Percentiles rank a stretch among this genome's conserved stretches.
Conservation (phyloP, 2,329 filamentous ascomycete species). For the Bipolaris oryzae region DNA sequence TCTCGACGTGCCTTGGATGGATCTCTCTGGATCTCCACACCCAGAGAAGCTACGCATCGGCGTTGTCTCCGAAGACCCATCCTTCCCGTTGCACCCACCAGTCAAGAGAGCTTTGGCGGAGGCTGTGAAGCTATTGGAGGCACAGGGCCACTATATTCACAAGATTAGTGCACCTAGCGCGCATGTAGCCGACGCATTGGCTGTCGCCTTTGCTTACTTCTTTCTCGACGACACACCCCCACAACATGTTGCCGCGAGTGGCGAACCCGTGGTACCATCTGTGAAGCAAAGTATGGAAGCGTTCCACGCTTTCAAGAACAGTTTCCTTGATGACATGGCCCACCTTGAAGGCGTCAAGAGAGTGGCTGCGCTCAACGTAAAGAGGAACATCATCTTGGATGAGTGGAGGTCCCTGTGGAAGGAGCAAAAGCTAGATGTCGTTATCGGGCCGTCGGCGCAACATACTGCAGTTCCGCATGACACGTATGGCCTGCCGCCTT, state of each 20-base stretch:
- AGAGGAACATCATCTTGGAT: slow-evolving; percentile 5
- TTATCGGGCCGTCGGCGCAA: slow-evolving; percentile 9
- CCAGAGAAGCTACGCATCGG: slow-evolving; percentile 7
- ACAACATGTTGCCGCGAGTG: neutral
- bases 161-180: neutral
- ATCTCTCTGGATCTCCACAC: neutral
- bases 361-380: slow-evolving; percentile 6
- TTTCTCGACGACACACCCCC: neutral
- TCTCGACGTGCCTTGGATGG: slow-evolving; percentile 11
- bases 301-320: neutral
- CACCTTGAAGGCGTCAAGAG: neutral
- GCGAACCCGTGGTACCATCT: slow-evolving; percentile 4
- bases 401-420: slow-evolving; percentile 7
- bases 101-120: slow-evolving; percentile 9
- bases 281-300: slow-evolving; percentile 1
- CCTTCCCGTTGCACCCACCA: slow-evolving; percentile 9
- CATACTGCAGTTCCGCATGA: slow-evolving; percentile 10
- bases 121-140: slow-evolving; percentile 1
- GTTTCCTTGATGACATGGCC: slow-evolving; percentile 1
- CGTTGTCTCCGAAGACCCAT: slow-evolving; percentile 10
- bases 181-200: slow-evolving; percentile 3
- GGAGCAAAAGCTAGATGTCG: slow-evolving; percentile 5
- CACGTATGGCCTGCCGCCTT: slow-evolving; percentile 11
- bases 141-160: slow-evolving; percentile 8
- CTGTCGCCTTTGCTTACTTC: slow-evolving; percentile 6